A percentile compares a stretch with the other conserved stretches of the same genome.
Conservation (phyloP, 352 stramenopile species). For the Aphanomyces astaci region DNA sequence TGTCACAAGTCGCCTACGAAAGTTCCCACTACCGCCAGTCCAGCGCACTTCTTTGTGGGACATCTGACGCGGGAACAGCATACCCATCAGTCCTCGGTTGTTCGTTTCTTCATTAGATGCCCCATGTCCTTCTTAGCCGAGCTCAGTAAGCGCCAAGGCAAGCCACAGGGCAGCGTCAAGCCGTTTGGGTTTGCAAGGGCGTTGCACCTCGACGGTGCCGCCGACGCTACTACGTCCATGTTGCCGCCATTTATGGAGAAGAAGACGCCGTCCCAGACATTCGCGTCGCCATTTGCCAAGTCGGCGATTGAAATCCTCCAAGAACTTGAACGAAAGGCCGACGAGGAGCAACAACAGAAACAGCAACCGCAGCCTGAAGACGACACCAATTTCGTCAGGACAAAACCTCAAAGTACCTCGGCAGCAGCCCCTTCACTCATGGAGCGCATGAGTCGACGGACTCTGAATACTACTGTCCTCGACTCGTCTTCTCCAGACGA, state of each 20-base stretch:
- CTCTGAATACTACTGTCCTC: background rate
- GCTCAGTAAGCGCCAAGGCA: background rate
- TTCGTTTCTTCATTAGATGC: background rate
- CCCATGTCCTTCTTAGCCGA: slow-evolving; percentile 21
- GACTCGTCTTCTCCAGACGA: background rate
- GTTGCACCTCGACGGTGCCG: background rate
- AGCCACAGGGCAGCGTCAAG: background rate
- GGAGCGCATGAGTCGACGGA: background rate
- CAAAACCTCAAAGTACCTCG: background rate
- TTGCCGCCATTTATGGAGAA: background rate
- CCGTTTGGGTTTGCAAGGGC: slow-evolving; percentile 8
- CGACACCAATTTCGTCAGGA: background rate
- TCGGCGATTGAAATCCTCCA: slow-evolving; percentile 20
- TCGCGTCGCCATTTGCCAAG: slow-evolving; percentile 12
- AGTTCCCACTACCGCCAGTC: background rate
- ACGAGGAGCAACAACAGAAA: slow-evolving; percentile 14
- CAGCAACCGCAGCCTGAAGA: background rate
- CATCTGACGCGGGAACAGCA: background rate
- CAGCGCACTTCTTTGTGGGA: background rate
- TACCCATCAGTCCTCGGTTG: background rate
- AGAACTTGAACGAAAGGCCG: slow-evolving; percentile 17
- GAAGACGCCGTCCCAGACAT: slow-evolving; percentile 1
- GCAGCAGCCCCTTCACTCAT: background rate
- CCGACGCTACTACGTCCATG: background rate
- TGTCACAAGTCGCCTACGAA: background rate